Conservation (phyloP, 805 yeast genomes). For the Debaryomyces tyrocola region DNA sequence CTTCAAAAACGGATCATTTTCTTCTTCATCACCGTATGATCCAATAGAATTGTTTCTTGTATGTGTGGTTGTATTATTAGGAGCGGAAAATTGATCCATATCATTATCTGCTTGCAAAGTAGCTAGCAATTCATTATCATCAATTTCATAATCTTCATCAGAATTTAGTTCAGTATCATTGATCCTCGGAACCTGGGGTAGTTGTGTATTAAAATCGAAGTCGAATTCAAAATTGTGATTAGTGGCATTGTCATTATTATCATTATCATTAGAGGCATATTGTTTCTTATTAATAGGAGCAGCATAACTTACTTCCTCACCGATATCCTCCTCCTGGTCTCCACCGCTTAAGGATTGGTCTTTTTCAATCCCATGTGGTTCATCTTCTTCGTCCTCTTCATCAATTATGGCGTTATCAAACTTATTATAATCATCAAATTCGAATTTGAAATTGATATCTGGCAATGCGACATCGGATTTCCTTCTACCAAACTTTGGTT, state of each 20-base stretch:
- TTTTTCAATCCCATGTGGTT: constrained; percentile 8
- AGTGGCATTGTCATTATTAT: background rate
- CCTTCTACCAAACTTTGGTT: constrained; percentile 33
- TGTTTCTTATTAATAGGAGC: background rate
- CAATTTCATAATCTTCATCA: constrained; percentile 67
- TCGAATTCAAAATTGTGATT: constrained; percentile 15
- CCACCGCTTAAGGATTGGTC: background rate
- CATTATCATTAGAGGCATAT: background rate
- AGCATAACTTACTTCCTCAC: constrained; percentile 45
- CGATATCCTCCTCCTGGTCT: constrained; percentile 57
- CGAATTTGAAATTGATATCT: constrained; percentile 42
- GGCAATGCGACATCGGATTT: constrained; percentile 41
- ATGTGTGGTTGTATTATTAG: constrained; percentile 6
- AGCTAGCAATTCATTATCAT: constrained; percentile 46
- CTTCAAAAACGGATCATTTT: constrained; percentile 37
- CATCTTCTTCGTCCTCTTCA: constrained; percentile 18
- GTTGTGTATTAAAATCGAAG: constrained; percentile 30
- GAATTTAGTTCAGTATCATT: constrained; percentile 49
- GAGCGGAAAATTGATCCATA: constrained; percentile 33
- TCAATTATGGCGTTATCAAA: constrained; percentile 13
- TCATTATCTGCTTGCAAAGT: constrained; percentile 49
- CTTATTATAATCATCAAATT: constrained; percentile 33
- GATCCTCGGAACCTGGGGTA: constrained; percentile 52
- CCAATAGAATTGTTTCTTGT: constrained; percentile 29
- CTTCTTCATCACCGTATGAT: constrained; percentile 34